These are phyloP conservation scores for Sarocladium strictum DNA, from an alignment of 2,329 filamentous ascomycete species.

Conservation along the genomic window DNA sequence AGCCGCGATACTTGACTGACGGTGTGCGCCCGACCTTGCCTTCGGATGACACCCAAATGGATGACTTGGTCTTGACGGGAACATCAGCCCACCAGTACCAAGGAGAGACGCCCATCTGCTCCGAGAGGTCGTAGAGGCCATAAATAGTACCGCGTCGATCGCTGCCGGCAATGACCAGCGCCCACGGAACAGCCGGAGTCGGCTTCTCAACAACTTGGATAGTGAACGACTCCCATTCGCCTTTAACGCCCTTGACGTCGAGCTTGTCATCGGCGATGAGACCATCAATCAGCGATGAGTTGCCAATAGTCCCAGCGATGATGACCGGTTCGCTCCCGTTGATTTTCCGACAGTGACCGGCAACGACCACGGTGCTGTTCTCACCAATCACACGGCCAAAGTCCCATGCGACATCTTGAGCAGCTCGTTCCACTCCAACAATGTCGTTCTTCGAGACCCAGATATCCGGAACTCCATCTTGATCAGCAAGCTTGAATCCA, in stretches of 20 bases:
- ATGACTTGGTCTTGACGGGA: constrained; percentile 40
- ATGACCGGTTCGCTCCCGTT: neutral
- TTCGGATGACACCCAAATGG: constrained; percentile 48
- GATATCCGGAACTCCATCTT: constrained; percentile 21
- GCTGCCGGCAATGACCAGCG: constrained; percentile 62
- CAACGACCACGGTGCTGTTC: neutral
- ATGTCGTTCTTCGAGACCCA: constrained; percentile 3
- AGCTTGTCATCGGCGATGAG: neutral
- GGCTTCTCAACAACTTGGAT: constrained; percentile 53
- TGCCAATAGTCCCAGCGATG: neutral
- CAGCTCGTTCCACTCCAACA: neutral
- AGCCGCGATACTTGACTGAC: constrained; percentile 60
- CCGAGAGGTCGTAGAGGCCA: constrained; percentile 62
- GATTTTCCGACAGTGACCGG: neutral
- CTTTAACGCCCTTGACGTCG: constrained; percentile 48
- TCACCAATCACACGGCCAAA: neutral
- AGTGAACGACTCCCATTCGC: constrained; percentile 64
- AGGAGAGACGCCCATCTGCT: constrained; percentile 53
- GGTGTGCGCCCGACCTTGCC: constrained; percentile 54
- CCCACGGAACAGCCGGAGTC: constrained; percentile 46
- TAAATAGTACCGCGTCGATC: constrained; percentile 62
- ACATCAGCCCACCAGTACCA: constrained; percentile 43
- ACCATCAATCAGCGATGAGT: neutral
- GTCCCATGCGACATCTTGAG: neutral
- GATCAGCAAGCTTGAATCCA: neutral